A percentile compares a stretch with the other conserved stretches of the same genome.
phyloP scores from a whole-genome alignment of 2,329 filamentous ascomycete genomes.

The Orbilia blumenaviensis region DNA sequence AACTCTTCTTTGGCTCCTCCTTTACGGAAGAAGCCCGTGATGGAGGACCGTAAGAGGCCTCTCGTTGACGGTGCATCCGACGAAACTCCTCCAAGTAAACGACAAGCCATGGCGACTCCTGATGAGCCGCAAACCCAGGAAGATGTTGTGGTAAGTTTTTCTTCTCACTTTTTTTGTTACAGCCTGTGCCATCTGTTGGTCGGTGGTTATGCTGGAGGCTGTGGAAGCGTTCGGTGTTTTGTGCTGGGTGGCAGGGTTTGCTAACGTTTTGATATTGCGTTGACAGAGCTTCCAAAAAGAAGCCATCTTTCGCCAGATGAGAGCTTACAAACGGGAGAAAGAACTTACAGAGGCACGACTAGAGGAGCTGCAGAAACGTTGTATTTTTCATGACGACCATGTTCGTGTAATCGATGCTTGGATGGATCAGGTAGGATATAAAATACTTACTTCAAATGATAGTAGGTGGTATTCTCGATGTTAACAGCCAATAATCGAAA shows the following conservation, averaged over 20 bases:
- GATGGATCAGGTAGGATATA: constrained; percentile 82
- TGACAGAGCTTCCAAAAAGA: constrained; percentile 88
- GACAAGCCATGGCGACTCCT: constrained; percentile 66
- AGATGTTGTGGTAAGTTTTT: constrained; percentile 58
- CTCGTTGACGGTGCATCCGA: constrained; percentile 73
- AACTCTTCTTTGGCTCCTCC: constrained; percentile 54
- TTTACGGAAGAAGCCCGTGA: constrained; percentile 67
- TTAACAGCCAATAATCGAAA: constrained; percentile 57
- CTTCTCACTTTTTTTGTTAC: not conserved
- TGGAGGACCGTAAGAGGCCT: constrained; percentile 99
- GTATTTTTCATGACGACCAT: constrained; percentile 89
- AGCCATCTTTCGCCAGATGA: constrained; percentile 96
- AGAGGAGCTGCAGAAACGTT: constrained; percentile 79
- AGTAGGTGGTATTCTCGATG: constrained; percentile 5
- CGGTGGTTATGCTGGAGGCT: not conserved
- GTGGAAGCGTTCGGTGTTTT: not conserved
- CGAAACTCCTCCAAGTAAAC: constrained; percentile 86
- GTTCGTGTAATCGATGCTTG: constrained; percentile 88
- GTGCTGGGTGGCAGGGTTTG: constrained; percentile 12
- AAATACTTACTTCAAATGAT: not conserved
- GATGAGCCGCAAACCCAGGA: constrained; percentile 58
- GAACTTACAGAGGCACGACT: constrained; percentile 80
- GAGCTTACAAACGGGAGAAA: constrained; percentile 94
- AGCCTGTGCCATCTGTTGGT: not conserved
- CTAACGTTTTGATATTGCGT: constrained; percentile 17